Conservation (phyloP, 176 grass and related monocot species). For the Oryza glumipatula region DNA sequence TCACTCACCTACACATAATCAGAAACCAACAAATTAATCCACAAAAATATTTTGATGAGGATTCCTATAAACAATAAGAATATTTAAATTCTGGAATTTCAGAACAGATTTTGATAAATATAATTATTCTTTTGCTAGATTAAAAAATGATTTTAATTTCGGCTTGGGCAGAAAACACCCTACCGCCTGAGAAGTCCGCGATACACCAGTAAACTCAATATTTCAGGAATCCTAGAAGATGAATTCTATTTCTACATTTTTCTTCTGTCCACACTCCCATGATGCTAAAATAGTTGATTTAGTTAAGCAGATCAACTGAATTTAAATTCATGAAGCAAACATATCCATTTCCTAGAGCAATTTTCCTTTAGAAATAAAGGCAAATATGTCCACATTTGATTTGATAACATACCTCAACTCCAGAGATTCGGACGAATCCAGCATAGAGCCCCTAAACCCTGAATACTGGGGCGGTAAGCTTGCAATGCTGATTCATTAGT, state of each 20-base stretch:
- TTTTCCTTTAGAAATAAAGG: no score
- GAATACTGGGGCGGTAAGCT: background rate
- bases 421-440: constrained; percentile 35
- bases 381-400: no score
- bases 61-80: background rate
- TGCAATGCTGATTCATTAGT: background rate
- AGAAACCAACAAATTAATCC: background rate
- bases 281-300: background rate
- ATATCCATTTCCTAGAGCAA: no score
- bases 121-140: background rate
- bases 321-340: background rate
- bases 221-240: background rate
- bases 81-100: background rate
- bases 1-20: background rate
- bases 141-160: background rate
- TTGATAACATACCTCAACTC: constrained; percentile 9
- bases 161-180: background rate
- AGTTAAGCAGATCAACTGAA: background rate
- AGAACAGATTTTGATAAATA: background rate
- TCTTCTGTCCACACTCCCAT: background rate
- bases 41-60: background rate
- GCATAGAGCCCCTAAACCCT: background rate
- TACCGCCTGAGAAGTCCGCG: background rate
- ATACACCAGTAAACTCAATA: background rate
- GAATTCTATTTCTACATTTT: background rate